A percentile compares a stretch with the other conserved stretches of the same genome.
phyloP scores from a whole-genome alignment of 306 rosid species.

The Cucumis hystrix region DNA sequence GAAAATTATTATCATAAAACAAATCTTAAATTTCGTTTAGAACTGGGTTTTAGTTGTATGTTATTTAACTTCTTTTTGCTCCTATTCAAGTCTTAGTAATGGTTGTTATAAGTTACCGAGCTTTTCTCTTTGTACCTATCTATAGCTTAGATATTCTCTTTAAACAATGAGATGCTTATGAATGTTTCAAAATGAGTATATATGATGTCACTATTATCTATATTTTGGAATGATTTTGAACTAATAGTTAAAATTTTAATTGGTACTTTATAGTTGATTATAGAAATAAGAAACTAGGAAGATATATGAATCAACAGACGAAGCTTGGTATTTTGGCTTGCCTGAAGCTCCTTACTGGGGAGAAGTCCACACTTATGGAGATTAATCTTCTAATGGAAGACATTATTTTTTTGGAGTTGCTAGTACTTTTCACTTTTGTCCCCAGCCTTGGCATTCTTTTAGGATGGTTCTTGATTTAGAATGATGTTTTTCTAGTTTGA shows the following conservation, averaged over 20 bases:
- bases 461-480: no score
- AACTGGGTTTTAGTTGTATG: background rate
- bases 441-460: no score
- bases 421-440: no score
- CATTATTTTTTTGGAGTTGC: no score
- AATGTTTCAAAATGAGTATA: background rate
- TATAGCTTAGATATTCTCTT: background rate
- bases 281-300: background rate
- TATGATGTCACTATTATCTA: background rate
- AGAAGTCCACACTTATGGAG: no score
- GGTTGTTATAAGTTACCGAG: background rate
- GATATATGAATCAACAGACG: background rate
- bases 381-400: no score
- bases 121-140: background rate
- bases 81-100: background rate
- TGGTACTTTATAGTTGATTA: background rate
- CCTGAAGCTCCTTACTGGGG: no score
- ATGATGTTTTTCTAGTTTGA: no score
- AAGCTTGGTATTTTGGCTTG: no score
- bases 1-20: background rate
- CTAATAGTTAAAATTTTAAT: background rate
- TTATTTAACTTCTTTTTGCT: background rate
- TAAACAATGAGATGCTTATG: background rate
- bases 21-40: background rate
- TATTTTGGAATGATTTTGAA: background rate